Conservation (phyloP, 1,139 yeast genomes). For the Kluyveromyces sp. region DNA sequence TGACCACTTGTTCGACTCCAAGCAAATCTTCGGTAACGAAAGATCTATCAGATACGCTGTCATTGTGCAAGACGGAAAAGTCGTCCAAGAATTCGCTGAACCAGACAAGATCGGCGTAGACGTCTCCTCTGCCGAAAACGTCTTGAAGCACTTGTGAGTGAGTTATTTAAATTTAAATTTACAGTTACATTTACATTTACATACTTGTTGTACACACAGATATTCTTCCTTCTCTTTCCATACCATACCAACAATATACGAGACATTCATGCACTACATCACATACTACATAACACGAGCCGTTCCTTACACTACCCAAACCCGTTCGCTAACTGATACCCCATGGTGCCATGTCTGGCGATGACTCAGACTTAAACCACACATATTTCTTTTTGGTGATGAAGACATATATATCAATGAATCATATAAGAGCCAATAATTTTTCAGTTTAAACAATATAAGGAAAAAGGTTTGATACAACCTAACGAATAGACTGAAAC, state of each 20-base stretch:
- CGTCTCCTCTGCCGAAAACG: slow-evolving; percentile 43
- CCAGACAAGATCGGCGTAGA: slow-evolving; percentile 73
- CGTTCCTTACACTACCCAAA: too few relatives aligned
- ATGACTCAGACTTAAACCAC: too few relatives aligned
- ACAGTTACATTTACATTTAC: neutral
- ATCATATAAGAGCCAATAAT: too few relatives aligned
- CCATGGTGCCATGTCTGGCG: too few relatives aligned
- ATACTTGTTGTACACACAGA: neutral
- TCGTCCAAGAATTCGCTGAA: slow-evolving; percentile 59
- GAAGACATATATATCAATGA: too few relatives aligned
- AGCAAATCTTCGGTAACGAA: slow-evolving; percentile 56
- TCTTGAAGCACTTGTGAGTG: slow-evolving; percentile 22
- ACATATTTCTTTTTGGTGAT: too few relatives aligned
- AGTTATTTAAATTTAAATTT: neutral
- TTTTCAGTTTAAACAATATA: too few relatives aligned
- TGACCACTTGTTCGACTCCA: slow-evolving; percentile 59
- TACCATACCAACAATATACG: neutral
- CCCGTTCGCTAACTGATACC: too few relatives aligned
- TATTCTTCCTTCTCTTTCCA: neutral
- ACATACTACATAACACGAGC: too few relatives aligned
- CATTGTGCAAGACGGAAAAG: slow-evolving; percentile 65
- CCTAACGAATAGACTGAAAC: too few relatives aligned
- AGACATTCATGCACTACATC: too few relatives aligned
- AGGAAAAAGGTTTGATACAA: too few relatives aligned
- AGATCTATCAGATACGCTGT: slow-evolving; percentile 75